Evolutionary conservation across 2,329 filamentous ascomycete genomes (phyloP).

Genomic region (Coniochaeta hoffmannii): DNA sequence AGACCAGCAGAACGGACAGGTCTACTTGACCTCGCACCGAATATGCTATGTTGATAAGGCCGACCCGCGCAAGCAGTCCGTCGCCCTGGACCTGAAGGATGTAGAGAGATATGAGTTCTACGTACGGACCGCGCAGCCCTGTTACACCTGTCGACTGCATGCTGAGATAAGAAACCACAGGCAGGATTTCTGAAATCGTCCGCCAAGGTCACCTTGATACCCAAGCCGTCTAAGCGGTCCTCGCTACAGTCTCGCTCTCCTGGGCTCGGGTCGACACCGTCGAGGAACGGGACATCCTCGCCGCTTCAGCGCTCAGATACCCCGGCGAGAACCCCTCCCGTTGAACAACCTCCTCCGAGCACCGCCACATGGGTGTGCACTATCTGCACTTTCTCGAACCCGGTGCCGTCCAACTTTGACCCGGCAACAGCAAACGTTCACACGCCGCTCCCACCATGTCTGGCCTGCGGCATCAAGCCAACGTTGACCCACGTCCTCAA

Average conservation of each 20-base stretch:
- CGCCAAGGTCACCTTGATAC: slow-evolving; percentile 81
- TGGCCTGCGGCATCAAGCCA: slow-evolving; percentile 91
- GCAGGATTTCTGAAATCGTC: slow-evolving; percentile 94
- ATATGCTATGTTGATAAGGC: slow-evolving; percentile 90
- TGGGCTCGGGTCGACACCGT: slow-evolving; percentile 35
- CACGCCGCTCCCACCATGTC: slow-evolving; percentile 76
- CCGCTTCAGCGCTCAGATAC: slow-evolving; percentile 36
- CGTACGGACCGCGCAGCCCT: slow-evolving; percentile 36
- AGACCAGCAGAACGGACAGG: slow-evolving; percentile 89
- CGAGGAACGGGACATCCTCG: slow-evolving; percentile 38
- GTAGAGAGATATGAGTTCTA: slow-evolving; percentile 89
- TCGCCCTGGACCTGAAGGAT: slow-evolving; percentile 81
- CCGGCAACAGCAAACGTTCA: slow-evolving; percentile 70
- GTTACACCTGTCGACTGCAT: not conserved
- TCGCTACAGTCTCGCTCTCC: slow-evolving; percentile 48
- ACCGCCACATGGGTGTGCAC: slow-evolving; percentile 89
- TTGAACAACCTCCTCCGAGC: slow-evolving; percentile 40
- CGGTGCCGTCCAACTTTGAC: slow-evolving; percentile 89
- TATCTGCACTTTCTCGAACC: slow-evolving; percentile 93
- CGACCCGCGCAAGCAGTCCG: slow-evolving; percentile 76
- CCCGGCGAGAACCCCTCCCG: slow-evolving; percentile 31
- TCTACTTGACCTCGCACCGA: slow-evolving; percentile 92
- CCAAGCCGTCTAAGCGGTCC: slow-evolving; percentile 66
- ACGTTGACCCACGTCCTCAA: slow-evolving; percentile 76
- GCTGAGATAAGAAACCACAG: slow-evolving; percentile 30